Base-by-base conservation (phyloP, 129 eudicot genomes). In the Heracleum sosnowskyi region DNA sequence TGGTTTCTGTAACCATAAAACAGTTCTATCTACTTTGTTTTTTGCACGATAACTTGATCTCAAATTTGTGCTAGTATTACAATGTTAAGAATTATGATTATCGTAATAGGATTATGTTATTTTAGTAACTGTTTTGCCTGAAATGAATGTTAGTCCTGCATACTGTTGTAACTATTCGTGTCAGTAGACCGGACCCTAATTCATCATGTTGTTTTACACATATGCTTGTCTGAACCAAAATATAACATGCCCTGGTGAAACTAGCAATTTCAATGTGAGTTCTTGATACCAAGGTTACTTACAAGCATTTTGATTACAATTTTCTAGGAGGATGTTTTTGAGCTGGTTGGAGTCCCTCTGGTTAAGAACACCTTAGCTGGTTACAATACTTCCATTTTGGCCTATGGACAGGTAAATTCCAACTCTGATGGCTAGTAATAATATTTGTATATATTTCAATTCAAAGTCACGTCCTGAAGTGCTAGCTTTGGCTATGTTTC, bases 341-440 rank as follows among this genome's bases (percentile, higher is more conserved):
- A 90, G 82, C 53, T 80, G 45, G 91, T 96, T 69, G 97, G 97
- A 75, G 91, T 81, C 39, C 91, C 97, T 17, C 49, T 89, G 84
- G 99, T 96, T 35, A 92, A 86, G 88, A 89, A 90, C 76, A 96
- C 97, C 34, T 85, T 92, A 79, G 91, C 97, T 17, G 99, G 99
- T 77, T 96, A 92, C 84, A 96, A 96, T 79, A 83, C 99, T 64
- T 90, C 97, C 6, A 69, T 92, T 53, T 81, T 96, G 86, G 90
- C 97, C 63, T 96, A 90, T 70, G 97, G 97, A 77, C 97, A 96
- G 97, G 97, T 96, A 87, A 5, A 2, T 5, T 55, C 2, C 11
- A 66, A 15, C 16, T 60, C 11, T 24, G 3, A 17, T 42, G 2
- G 45, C 26, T 12, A 40, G n/a, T 73, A 29, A 49, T 37, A 68